Conservation (phyloP, 2,329 filamentous ascomycete species). For the Aspergillus versicolor region DNA sequence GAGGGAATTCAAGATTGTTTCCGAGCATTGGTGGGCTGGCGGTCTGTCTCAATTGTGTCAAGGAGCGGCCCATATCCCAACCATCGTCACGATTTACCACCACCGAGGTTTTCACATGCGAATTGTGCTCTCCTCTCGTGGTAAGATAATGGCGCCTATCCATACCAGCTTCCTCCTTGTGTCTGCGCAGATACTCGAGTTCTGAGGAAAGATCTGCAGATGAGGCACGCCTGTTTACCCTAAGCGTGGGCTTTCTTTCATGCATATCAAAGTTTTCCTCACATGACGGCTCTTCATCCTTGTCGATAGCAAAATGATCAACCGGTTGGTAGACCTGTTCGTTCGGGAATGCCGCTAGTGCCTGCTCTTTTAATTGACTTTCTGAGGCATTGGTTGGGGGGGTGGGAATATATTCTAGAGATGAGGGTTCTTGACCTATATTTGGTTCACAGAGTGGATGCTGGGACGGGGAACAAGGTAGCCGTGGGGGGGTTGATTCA, state of each 20-base stretch:
- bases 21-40: slow-evolving; percentile 85
- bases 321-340: slow-evolving; percentile 48
- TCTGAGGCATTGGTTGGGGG: slow-evolving; percentile 78
- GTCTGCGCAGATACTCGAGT: slow-evolving; percentile 75
- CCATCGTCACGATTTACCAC: slow-evolving; percentile 11
- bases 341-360: slow-evolving; percentile 50
- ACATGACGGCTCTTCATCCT: slow-evolving; percentile 35
- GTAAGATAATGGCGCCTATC: slow-evolving; percentile 34
- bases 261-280: slow-evolving; percentile 23
- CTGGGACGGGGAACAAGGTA: slow-evolving; percentile 37
- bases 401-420: slow-evolving; percentile 73
- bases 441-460: slow-evolving; percentile 31
- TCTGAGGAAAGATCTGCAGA: slow-evolving; percentile 63
- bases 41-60: slow-evolving; percentile 58
- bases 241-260: not conserved
- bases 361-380: slow-evolving; percentile 70
- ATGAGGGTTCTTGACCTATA: slow-evolving; percentile 70
- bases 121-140: slow-evolving; percentile 24
- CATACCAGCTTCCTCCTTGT: slow-evolving; percentile 65
- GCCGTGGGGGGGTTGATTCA: slow-evolving; percentile 44
- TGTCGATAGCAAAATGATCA: slow-evolving; percentile 48
- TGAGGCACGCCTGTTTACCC: slow-evolving; percentile 41
- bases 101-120: slow-evolving; percentile 1
- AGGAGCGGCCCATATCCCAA: slow-evolving; percentile 23
- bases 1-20: slow-evolving; percentile 73